A percentile compares a stretch with the other conserved stretches of the same genome.
phyloP scores from a whole-genome alignment of 331 rosid genomes.

The Quercus tomentella region DNA sequence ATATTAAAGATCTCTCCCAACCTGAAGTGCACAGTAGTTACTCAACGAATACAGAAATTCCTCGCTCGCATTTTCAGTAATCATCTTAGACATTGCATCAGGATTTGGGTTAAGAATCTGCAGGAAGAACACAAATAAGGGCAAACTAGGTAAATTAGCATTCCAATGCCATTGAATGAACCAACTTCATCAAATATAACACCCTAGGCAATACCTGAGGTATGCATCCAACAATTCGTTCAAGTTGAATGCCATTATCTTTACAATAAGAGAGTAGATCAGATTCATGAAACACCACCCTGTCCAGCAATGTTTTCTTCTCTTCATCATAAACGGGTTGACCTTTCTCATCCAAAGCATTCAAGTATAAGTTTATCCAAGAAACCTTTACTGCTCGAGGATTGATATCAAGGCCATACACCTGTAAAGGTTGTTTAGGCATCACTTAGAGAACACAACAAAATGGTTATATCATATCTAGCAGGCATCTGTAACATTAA shows the following conservation, averaged over 20 bases:
- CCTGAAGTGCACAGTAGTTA: constrained; percentile 99
- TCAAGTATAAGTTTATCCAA: constrained; percentile 87
- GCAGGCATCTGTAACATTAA: too few relatives aligned
- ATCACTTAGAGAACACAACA: constrained; percentile 1
- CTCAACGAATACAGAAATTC: constrained; percentile 86
- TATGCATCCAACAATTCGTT: constrained; percentile 96
- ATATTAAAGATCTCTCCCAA: constrained; percentile 20
- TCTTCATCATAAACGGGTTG: constrained; percentile 71
- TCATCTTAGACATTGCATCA: constrained; percentile 97
- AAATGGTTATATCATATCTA: background rate
- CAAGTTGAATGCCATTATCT: constrained; percentile 72
- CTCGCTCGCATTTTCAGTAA: constrained; percentile 97
- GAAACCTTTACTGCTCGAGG: constrained; percentile 91
- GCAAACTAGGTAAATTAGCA: constrained; percentile 6
- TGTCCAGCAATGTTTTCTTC: constrained; percentile 81
- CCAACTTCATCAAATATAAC: background rate
- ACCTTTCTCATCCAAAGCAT: constrained; percentile 85
- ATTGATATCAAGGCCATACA: constrained; percentile 94
- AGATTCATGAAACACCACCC: constrained; percentile 93
- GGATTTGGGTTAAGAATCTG: constrained; percentile 99
- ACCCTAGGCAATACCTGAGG: constrained; percentile 69
- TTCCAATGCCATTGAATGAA: background rate
- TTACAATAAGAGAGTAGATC: constrained; percentile 86
- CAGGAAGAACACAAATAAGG: constrained; percentile 10
- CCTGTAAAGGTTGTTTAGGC: constrained; percentile 38